Evolutionary conservation across 1,284 basidiomycete genomes (phyloP).

Genomic region (Pseudozyma tsukubaensis): DNA sequence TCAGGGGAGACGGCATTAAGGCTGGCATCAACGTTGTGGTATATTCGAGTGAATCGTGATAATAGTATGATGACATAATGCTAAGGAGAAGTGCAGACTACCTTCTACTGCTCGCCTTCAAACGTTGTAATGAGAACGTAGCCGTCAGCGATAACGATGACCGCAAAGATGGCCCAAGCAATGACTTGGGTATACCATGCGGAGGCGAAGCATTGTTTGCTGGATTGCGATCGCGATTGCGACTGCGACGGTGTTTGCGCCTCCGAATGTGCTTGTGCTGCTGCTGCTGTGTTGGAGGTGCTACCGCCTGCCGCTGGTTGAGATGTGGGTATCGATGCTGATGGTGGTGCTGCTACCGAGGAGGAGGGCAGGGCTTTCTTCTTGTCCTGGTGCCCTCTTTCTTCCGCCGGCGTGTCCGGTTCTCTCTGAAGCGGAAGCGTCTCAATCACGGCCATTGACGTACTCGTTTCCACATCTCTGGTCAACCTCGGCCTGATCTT

Average conservation of each 20-base stretch:
- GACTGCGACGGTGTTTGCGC: background rate
- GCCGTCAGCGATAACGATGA: constrained; percentile 48
- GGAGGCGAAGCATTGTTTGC: constrained; percentile 36
- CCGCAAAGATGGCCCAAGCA: constrained; percentile 36
- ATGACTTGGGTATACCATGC: constrained; percentile 39
- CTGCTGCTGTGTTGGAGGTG: background rate
- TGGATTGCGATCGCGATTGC: no score
- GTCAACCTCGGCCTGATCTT: constrained; percentile 1
- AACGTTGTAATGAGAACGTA: constrained; percentile 52
- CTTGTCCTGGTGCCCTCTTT: no score
- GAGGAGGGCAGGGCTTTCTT: no score
- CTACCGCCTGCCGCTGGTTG: no score
- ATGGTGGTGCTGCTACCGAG: no score
- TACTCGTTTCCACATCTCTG: constrained; percentile 8
- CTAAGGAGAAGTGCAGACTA: background rate
- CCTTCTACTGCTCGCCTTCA: constrained; percentile 4
- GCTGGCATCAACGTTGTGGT: no score
- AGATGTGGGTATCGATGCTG: no score
- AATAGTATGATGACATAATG: background rate
- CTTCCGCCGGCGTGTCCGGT: no score
- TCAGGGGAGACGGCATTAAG: no score
- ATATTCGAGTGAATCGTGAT: background rate
- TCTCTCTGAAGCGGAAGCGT: background rate
- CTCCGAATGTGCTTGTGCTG: background rate
- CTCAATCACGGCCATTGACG: constrained; percentile 15